Conservation (phyloP, 2,329 filamentous ascomycete genomes). For the Phialemoniopsis sp. region DNA sequence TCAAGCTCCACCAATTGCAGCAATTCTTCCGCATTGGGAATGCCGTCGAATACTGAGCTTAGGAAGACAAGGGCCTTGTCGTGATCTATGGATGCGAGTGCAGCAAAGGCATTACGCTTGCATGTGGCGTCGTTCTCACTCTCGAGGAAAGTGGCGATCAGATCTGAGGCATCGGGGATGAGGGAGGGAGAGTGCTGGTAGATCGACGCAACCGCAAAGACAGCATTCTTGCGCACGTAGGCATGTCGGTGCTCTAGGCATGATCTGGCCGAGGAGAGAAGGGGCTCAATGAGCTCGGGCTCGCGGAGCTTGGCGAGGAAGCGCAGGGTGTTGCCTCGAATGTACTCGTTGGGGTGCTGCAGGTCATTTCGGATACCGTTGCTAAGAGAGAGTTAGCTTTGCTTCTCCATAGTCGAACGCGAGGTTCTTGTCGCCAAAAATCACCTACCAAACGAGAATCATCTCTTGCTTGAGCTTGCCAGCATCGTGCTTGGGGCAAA, state of each 20-base stretch:
- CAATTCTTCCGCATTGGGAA: constrained; percentile 91
- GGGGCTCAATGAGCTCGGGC: constrained; percentile 90
- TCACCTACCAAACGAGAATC: constrained; percentile 88
- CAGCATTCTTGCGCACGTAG: constrained; percentile 97
- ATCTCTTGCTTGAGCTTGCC: constrained; percentile 99
- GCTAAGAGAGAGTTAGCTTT: constrained; percentile 42
- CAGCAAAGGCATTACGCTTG: constrained; percentile 96
- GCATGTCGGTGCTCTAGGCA: constrained; percentile 96
- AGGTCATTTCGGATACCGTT: constrained; percentile 98
- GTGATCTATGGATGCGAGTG: constrained; percentile 85
- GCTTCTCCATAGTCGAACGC: background rate
- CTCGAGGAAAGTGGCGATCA: constrained; percentile 85
- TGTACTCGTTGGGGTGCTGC: constrained; percentile 97
- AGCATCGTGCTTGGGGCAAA: constrained; percentile 91
- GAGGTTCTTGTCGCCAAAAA: background rate
- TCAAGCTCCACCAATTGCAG: constrained; percentile 91
- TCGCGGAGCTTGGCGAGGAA: constrained; percentile 97
- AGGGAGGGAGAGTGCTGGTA: constrained; percentile 85
- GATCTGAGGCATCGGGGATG: constrained; percentile 92
- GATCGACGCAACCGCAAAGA: constrained; percentile 91
- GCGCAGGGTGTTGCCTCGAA: constrained; percentile 94
- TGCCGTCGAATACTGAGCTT: constrained; percentile 84
- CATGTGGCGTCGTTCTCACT: constrained; percentile 90
- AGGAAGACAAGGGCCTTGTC: constrained; percentile 88
- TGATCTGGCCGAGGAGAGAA: constrained; percentile 84